phyloP scores from a whole-genome alignment of 164 flowering plant species.

The Macadamia tetraphylla region DNA sequence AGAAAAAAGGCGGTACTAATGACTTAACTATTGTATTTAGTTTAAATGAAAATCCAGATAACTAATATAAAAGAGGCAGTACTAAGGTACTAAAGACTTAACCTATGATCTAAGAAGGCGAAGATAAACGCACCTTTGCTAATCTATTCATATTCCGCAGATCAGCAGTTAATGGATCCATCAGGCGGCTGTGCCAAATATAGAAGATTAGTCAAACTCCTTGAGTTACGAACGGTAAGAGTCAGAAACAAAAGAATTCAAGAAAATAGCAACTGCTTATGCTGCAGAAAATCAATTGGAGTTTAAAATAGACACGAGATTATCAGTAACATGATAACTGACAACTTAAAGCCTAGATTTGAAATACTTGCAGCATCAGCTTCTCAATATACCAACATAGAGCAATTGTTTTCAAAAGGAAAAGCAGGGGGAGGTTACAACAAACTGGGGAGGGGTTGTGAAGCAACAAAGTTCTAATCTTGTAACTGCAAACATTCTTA shows the following conservation, averaged over 20 bases:
- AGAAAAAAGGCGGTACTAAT: not conserved
- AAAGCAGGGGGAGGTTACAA: not conserved
- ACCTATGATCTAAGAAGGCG: too few species aligned
- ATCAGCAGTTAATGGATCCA: constrained; percentile 83
- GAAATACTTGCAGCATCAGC: not conserved
- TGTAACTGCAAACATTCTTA: not conserved
- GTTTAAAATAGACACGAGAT: not conserved
- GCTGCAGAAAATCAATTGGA: not conserved
- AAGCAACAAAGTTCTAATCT: too few species aligned
- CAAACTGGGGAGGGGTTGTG: too few species aligned
- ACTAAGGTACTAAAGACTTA: not conserved
- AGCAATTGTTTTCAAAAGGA: not conserved
- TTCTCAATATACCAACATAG: not conserved
- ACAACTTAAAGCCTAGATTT: not conserved
- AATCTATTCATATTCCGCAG: constrained; percentile 82
- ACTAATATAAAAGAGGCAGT: not conserved
- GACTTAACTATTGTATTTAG: not conserved
- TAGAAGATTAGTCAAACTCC: not conserved
- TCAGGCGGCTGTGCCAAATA: constrained; percentile 60
- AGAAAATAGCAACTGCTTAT: not conserved
- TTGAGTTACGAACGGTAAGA: not conserved
- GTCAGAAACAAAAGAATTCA: not conserved
- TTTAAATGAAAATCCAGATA: not conserved
- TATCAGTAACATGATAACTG: not conserved
- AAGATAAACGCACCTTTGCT: constrained; percentile 63